Conservation (phyloP, 1,284 basidiomycete species). For the Leccinum pachyderme region DNA sequence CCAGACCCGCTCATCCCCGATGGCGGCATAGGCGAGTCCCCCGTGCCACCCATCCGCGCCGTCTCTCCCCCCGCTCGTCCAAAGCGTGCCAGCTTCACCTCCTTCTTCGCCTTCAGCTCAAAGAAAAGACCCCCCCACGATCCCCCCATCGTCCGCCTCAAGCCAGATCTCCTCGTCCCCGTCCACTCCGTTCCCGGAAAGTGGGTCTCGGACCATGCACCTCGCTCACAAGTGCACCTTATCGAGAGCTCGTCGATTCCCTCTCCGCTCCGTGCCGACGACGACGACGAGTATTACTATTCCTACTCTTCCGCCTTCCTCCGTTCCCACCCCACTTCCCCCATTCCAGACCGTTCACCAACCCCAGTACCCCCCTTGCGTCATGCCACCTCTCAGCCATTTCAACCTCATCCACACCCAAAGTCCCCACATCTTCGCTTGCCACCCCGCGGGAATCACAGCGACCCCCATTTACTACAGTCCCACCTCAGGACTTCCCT, state of each 20-base stretch:
- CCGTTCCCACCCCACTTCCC: constrained; percentile 1
- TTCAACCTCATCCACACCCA: constrained; percentile 6
- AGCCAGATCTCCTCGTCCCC: constrained; percentile 10
- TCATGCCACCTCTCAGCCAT: constrained; percentile 20
- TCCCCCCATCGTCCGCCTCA: constrained; percentile 11
- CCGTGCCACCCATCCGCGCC: constrained; percentile 38
- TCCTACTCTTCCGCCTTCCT: constrained; percentile 34
- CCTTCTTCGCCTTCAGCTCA: constrained; percentile 36
- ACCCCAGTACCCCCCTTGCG: constrained; percentile 15
- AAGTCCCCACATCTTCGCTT: background rate
- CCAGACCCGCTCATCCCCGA: constrained; percentile 38
- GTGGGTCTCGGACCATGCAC: constrained; percentile 16
- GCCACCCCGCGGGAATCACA: constrained; percentile 5
- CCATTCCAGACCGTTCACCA: constrained; percentile 6
- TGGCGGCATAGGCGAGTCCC: constrained; percentile 62
- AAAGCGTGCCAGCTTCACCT: constrained; percentile 49
- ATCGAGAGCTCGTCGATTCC: constrained; percentile 19
- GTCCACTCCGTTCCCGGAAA: constrained; percentile 15
- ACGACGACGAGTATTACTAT: constrained; percentile 43
- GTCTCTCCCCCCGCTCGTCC: constrained; percentile 14
- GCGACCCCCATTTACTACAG: background rate
- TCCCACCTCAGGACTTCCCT: constrained; percentile 45
- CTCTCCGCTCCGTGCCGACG: constrained; percentile 28
- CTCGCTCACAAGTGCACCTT: constrained; percentile 14
- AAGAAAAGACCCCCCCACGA: constrained; percentile 16